Conservation (phyloP, 2,329 filamentous ascomycete species). For the Calonectria henricotiae region DNA sequence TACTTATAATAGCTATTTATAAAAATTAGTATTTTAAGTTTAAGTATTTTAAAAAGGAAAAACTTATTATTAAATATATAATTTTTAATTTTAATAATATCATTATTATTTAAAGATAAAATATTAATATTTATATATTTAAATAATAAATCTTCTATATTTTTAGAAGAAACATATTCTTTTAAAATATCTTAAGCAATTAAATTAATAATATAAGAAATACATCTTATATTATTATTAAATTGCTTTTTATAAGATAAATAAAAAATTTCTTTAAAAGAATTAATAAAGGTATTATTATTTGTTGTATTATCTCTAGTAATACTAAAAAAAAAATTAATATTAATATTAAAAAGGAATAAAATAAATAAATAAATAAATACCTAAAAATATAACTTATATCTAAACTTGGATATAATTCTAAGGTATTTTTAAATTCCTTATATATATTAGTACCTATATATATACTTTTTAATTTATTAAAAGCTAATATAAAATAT, state of each 20-base stretch:
- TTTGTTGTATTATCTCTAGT: not conserved
- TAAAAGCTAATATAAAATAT: not conserved
- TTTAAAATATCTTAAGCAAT: not conserved
- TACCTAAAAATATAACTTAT: not conserved
- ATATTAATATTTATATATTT: not conserved
- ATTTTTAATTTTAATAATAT: not conserved
- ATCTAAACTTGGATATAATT: no score
- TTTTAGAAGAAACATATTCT: not conserved
- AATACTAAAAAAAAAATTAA: not conserved
- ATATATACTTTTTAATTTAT: not conserved
- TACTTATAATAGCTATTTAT: not conserved
- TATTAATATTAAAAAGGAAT: no score
- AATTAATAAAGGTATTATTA: not conserved
- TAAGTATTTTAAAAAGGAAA: not conserved
- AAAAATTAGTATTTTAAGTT: not conserved
- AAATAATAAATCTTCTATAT: no score
- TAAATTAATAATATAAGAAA: not conserved
- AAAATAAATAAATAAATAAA: not conserved
- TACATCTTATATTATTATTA: not conserved
- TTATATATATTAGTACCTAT: not conserved
- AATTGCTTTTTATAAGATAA: not conserved
- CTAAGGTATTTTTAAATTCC: not conserved
- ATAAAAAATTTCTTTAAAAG: not conserved
- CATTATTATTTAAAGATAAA: not conserved
- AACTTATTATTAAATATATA: not conserved